Percentiles rank a stretch among this genome's conserved stretches.
Conservation (phyloP, 2,329 filamentous ascomycete species). For the Emergomyces orientalis region DNA sequence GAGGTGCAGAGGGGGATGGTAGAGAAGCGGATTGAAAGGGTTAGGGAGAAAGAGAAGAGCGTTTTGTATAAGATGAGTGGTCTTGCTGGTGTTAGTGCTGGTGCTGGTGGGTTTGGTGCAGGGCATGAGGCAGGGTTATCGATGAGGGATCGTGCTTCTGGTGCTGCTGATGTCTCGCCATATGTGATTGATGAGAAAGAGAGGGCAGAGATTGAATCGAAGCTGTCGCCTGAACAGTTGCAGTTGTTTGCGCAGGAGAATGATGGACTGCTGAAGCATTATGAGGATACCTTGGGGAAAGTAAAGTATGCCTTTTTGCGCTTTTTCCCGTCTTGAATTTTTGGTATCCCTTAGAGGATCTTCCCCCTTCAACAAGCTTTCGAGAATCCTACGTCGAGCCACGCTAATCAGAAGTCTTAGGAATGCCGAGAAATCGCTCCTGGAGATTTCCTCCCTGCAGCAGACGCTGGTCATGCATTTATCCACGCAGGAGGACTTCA, state of each 20-base stretch:
- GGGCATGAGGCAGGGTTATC: conserved; percentile 7
- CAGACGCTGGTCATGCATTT: conserved; percentile 80
- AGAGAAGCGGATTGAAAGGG: conserved; percentile 72
- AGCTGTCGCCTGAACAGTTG: conserved; percentile 71
- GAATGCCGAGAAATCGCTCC: conserved; percentile 76
- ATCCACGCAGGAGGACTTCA: conserved; percentile 74
- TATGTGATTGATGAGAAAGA: conserved; percentile 21
- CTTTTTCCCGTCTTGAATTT: background rate
- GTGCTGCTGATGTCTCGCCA: background rate
- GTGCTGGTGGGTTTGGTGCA: conserved; percentile 12
- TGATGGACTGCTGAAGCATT: conserved; percentile 83
- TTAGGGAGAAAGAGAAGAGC: conserved; percentile 83
- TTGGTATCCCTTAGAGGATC: background rate
- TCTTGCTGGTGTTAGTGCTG: conserved; percentile 15
- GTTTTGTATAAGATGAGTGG: conserved; percentile 58
- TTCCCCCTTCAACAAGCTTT: background rate
- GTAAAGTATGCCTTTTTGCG: conserved; percentile 59
- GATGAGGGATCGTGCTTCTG: background rate
- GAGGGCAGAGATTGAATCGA: conserved; percentile 40
- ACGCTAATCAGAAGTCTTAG: conserved; percentile 36
- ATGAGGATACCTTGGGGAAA: conserved; percentile 88
- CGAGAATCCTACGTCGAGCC: background rate
- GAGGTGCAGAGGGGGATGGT: conserved; percentile 83
- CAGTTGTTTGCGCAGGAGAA: conserved; percentile 94
- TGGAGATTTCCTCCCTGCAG: conserved; percentile 90